Evolutionary conservation across 805 yeast genomes (phyloP).

Genomic region (Kuraishia hungarica): DNA sequence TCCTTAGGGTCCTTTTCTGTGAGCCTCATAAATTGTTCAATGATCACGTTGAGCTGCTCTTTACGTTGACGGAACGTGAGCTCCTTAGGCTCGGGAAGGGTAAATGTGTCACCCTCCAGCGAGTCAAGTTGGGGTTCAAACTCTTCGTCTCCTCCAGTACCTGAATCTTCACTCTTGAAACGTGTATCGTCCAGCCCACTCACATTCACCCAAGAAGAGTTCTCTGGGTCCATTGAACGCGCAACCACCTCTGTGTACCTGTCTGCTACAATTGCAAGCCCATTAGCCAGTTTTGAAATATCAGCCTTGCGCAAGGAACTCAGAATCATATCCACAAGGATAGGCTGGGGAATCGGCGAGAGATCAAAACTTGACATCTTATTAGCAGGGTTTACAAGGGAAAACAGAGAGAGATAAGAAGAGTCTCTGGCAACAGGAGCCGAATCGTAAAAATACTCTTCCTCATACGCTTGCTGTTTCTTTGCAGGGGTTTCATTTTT

Average conservation of each 20-base stretch:
- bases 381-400: conserved; percentile 52
- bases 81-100: conserved; percentile 48
- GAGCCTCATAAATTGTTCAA: conserved; percentile 47
- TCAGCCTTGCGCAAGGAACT: conserved; percentile 55
- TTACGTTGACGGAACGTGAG: conserved; percentile 47
- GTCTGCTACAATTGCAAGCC: conserved; percentile 58
- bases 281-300: conserved; percentile 46
- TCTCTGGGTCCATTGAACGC: conserved; percentile 4
- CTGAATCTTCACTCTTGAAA: conserved; percentile 1
- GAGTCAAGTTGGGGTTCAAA: conserved; percentile 19
- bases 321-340: conserved; percentile 56
- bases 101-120: conserved; percentile 25
- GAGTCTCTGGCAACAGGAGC: conserved; percentile 26
- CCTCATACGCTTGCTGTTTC: conserved; percentile 5
- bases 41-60: conserved; percentile 45
- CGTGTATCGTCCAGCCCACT: conserved; percentile 8
- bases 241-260: conserved; percentile 46
- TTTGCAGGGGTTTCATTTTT: conserved; percentile 27
- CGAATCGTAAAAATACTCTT: conserved; percentile 20
- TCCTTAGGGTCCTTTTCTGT: conserved; percentile 25
- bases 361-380: conserved; percentile 63
- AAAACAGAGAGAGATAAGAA: conserved; percentile 57
- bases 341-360: conserved; percentile 53
- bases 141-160: conserved; percentile 12
- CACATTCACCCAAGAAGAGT: not conserved